Percentiles rank a stretch among this genome's conserved stretches.
Evolutionary conservation across 768 basidiomycete species (phyloP).

Genomic region (Boletus reticulatus): DNA sequence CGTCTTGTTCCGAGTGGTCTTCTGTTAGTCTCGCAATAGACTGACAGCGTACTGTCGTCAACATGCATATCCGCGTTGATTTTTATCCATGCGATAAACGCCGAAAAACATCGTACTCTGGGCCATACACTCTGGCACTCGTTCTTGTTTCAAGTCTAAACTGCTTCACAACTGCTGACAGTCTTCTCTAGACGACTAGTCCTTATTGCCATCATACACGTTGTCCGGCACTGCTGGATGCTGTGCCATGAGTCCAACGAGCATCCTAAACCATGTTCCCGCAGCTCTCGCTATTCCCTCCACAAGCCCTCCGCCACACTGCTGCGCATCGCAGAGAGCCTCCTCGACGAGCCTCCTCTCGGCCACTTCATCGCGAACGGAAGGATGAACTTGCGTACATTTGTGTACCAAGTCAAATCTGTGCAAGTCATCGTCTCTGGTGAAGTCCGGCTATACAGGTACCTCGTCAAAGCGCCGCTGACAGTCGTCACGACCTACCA

Average conservation of each 20-base stretch:
- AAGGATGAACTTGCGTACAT: slow-evolving; percentile 27
- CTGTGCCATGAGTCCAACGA: neutral
- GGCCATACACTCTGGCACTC: no score
- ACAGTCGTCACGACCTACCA: slow-evolving; percentile 13
- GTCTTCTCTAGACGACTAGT: no score
- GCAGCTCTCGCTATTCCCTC: neutral
- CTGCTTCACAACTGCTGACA: no score
- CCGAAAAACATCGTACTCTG: no score
- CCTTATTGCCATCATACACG: neutral
- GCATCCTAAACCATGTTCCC: neutral
- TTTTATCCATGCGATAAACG: no score
- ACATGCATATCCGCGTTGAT: no score
- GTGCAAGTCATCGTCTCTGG: slow-evolving; percentile 5
- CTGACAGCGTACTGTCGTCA: no score
- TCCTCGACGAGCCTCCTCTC: slow-evolving; percentile 24
- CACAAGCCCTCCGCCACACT: slow-evolving; percentile 14
- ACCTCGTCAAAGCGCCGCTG: slow-evolving; percentile 21
- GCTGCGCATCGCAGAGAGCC: slow-evolving; percentile 16
- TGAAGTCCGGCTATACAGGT: slow-evolving; percentile 12
- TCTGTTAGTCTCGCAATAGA: no score
- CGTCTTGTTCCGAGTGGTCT: no score
- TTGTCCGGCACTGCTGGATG: neutral
- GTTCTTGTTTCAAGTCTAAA: no score
- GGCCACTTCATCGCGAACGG: slow-evolving; percentile 31
- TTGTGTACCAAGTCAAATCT: slow-evolving; percentile 21